These are phyloP conservation scores for Chaetomidium leptoderma DNA, from an alignment of 495 filamentous ascomycete genomes.

Conservation along the genomic window DNA sequence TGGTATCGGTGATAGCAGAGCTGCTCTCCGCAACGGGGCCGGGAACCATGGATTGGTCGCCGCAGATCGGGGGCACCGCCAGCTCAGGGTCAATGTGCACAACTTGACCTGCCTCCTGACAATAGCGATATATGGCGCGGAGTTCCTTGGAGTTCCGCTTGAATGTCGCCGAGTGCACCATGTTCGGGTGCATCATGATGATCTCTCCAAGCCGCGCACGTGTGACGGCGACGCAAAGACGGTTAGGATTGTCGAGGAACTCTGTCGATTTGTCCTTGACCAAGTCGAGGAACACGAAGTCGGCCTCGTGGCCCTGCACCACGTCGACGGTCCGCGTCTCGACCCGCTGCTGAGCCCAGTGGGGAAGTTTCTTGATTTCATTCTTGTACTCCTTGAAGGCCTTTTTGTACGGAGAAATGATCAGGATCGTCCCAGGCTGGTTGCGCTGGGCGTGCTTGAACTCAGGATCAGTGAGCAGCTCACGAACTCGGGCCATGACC, in stretches of 20 bases:
- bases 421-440: constrained; percentile 22
- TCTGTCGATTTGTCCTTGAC: constrained; percentile 8
- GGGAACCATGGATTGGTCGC: no score
- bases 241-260: constrained; percentile 22
- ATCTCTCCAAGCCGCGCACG: constrained; percentile 24
- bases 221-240: constrained; percentile 24
- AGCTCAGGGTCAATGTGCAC: not conserved
- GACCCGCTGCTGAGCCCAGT: constrained; percentile 18
- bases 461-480: constrained; percentile 6
- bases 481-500: constrained; percentile 30
- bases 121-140: not conserved
- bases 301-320: constrained; percentile 27
- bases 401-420: constrained; percentile 24
- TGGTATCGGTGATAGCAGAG: no score
- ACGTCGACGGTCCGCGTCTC: constrained; percentile 25
- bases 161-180: constrained; percentile 8
- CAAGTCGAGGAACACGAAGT: constrained; percentile 30
- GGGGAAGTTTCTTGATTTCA: constrained; percentile 6
- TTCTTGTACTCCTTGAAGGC: constrained; percentile 15
- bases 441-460: constrained; percentile 19
- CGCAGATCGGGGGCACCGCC: no score
- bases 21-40: no score
- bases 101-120: not conserved
- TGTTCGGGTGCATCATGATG: constrained; percentile 20
- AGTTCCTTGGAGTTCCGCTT: not conserved